Evolutionary conservation across 305 asterid species (phyloP).

Genomic region (Lippia alba): DNA sequence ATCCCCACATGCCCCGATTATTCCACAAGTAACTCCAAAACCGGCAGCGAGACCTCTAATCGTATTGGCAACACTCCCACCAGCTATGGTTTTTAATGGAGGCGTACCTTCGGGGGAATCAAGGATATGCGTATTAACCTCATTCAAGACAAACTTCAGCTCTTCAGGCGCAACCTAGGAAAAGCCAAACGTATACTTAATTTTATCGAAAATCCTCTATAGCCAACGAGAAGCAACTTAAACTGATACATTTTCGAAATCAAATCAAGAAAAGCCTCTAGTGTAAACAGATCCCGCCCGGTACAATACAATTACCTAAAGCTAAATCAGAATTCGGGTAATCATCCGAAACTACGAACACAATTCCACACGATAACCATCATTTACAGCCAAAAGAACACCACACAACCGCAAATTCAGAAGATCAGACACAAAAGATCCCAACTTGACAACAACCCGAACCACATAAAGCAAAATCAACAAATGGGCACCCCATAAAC

Average conservation of each 20-base stretch:
- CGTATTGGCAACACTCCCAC: slow-evolving; percentile 96
- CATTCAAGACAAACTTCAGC: slow-evolving; percentile 66
- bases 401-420: slow-evolving; percentile 16
- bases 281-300: background rate
- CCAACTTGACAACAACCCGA: slow-evolving; percentile 32
- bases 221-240: slow-evolving; percentile 8
- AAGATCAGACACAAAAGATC: slow-evolving; percentile 25
- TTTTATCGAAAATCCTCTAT: background rate
- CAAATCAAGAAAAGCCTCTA: slow-evolving; percentile 16
- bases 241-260: slow-evolving; percentile 9
- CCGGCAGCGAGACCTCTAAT: slow-evolving; percentile 93
- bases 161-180: slow-evolving; percentile 78
- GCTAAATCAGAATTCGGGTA: slow-evolving; percentile 1
- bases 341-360: background rate
- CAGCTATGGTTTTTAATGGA: slow-evolving; percentile 85
- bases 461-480: slow-evolving; percentile 23
- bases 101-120: slow-evolving; percentile 53
- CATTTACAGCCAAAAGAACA: slow-evolving; percentile 1
- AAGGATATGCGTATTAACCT: slow-evolving; percentile 58
- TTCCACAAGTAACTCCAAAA: slow-evolving; percentile 83
- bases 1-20: slow-evolving; percentile 91
- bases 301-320: slow-evolving; percentile 3
- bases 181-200: slow-evolving; percentile 16
- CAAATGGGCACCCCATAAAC: slow-evolving; percentile 9
- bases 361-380: background rate